phyloP scores from a whole-genome alignment of 2,329 filamentous ascomycete species.

The Pseudogymnoascus verrucosus region DNA sequence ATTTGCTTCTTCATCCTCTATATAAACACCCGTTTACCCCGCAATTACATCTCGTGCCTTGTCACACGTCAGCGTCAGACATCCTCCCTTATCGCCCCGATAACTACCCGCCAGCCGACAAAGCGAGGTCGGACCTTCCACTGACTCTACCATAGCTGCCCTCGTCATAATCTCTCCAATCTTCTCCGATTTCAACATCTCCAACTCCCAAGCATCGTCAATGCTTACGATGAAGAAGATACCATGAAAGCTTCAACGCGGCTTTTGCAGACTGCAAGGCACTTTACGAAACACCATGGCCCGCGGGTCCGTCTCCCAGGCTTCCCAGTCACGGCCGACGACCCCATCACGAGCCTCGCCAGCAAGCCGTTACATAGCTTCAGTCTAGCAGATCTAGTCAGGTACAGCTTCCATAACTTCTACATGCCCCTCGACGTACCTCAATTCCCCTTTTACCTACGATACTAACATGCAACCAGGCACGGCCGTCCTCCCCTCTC shows the following conservation, averaged over 20 bases:
- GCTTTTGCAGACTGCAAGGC: constrained; percentile 32
- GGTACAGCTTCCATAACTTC: constrained; percentile 42
- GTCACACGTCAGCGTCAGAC: not conserved
- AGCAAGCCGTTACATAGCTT: constrained; percentile 70
- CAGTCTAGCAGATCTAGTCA: constrained; percentile 81
- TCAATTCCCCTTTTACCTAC: not conserved
- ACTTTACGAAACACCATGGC: not conserved
- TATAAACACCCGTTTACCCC: not conserved
- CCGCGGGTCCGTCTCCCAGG: constrained; percentile 31
- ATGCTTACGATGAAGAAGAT: constrained; percentile 36
- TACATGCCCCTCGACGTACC: not conserved
- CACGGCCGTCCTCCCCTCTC: constrained; percentile 79
- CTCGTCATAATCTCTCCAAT: not conserved
- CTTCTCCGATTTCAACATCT: not conserved
- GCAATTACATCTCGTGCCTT: constrained; percentile 1
- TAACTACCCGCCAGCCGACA: constrained; percentile 1
- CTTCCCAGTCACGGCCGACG: constrained; percentile 52
- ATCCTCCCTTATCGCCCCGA: not conserved
- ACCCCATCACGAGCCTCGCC: constrained; percentile 72
- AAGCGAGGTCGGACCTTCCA: not conserved
- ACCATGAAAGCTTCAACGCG: constrained; percentile 36
- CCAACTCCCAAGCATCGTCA: not conserved
- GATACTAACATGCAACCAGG: constrained; percentile 30
- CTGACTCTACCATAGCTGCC: not conserved
- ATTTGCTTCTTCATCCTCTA: not conserved